A percentile compares a stretch with the other conserved stretches of the same genome.
These are phyloP conservation scores for Colletotrichum sp. DNA, from an alignment of 2,329 filamentous ascomycete genomes.

Conservation along the genomic window DNA sequence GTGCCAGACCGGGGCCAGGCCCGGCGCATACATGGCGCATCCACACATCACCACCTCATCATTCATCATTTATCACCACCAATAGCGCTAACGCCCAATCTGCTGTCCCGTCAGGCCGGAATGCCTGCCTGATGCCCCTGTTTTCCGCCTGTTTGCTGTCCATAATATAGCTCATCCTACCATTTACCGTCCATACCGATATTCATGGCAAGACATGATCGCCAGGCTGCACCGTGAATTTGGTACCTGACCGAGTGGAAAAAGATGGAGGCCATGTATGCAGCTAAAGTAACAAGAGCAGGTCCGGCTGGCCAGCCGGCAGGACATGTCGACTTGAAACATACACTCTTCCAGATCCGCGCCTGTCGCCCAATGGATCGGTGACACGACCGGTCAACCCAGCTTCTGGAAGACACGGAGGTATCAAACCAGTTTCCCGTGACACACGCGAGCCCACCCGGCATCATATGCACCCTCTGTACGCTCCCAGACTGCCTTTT, in stretches of 20 bases:
- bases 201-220: neutral
- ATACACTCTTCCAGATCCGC: constrained; percentile 10
- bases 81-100: neutral
- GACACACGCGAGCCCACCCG: constrained; percentile 9
- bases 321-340: constrained; percentile 8
- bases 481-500: neutral
- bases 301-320: neutral
- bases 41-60: constrained; percentile 17
- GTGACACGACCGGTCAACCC: constrained; percentile 3
- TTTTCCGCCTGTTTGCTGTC: neutral
- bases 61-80: constrained; percentile 9
- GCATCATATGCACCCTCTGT: neutral
- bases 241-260: neutral
- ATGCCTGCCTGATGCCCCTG: constrained; percentile 2
- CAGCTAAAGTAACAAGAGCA: neutral
- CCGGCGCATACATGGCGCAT: neutral
- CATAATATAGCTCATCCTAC: neutral
- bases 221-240: neutral
- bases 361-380: constrained; percentile 5
- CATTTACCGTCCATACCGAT: neutral
- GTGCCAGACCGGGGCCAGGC: neutral
- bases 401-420: constrained; percentile 13
- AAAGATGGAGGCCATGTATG: neutral
- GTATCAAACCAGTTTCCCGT: constrained; percentile 12
- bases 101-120: neutral